These are phyloP conservation scores for Solanum piurae DNA, from an alignment of 257 asterid species.

Conservation along the genomic window DNA sequence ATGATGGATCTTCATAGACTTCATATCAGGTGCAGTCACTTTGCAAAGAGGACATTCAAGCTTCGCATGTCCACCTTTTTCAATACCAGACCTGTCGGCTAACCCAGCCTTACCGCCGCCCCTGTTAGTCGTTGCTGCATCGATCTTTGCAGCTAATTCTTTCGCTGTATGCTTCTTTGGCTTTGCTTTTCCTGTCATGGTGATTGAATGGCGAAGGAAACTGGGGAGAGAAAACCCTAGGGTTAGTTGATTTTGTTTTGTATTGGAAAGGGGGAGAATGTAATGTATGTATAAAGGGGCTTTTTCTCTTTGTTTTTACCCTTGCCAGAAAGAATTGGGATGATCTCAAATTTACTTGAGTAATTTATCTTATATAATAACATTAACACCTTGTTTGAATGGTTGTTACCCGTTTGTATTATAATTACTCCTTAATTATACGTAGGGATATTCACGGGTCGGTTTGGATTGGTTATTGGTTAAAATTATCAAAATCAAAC, in stretches of 20 bases:
- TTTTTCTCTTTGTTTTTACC: background rate
- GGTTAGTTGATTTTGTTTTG: background rate
- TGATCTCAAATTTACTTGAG: background rate
- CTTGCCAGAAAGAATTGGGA: background rate
- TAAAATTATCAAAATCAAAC: too few relatives aligned
- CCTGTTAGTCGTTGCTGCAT: constrained; percentile 77
- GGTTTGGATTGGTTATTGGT: too few relatives aligned
- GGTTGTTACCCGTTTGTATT: too few relatives aligned
- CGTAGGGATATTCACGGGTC: too few relatives aligned
- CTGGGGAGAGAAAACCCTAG: background rate
- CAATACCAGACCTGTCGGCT: constrained; percentile 55
- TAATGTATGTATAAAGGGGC: background rate
- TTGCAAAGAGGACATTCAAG: constrained; percentile 82
- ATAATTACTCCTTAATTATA: too few relatives aligned
- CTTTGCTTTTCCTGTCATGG: constrained; percentile 89
- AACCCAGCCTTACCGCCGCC: constrained; percentile 86
- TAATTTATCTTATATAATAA: too few relatives aligned
- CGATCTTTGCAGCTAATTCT: constrained; percentile 58
- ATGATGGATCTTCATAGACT: constrained; percentile 86
- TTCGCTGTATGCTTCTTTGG: constrained; percentile 95
- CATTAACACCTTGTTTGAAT: too few relatives aligned
- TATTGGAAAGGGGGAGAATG: background rate
- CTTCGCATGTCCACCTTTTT: constrained; percentile 86
- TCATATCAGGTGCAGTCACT: constrained; percentile 72
- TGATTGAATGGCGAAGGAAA: background rate